Evolutionary conservation across 2,329 filamentous ascomycete species (phyloP), one percentile per base, ranked within the genome.

Genomic region (Pseudocercospora pini-densiflorae): DNA sequence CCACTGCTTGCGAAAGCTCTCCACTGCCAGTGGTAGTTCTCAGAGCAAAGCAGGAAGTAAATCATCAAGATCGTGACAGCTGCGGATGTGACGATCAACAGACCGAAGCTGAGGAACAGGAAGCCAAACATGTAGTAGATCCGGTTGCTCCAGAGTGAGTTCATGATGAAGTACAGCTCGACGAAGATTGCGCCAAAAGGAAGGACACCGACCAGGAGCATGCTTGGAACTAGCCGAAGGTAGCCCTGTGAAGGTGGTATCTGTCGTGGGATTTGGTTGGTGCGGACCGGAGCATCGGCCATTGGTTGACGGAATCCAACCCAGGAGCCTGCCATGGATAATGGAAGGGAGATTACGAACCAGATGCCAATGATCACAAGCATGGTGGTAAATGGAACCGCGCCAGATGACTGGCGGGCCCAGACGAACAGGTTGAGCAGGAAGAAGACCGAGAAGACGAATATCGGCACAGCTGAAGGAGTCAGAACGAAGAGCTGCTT

Each of bases 81-180:
- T 0, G 94, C 94, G 66, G 91, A 93, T 0, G 95, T 98, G 74
- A 97, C 91, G 73, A 98, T 93, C 93, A 99, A 97, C 59, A 99
- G 87, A 10, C 92, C 94, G 77, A 97, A 99, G 85, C 94, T 97
- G 64, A 99, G 87, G 85, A 99, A 99, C 40, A 99, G 84, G 86
- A 99, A 99, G 23, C 95, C 95, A 75, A 99, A 99, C 95, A 99
- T 99, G 86, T 99, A 99, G 85, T 99, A 99, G 72, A 99, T 95
- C 81, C 95, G 93, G 83, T 90, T 94, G 81, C 96, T 97, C 95
- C 95, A 99, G 77, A 99, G 94, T 27, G 92, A 97, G 81, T 90
- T 97, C 92, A 99, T 97, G 83, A 99, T 97, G 81, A 98, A 98
- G 86, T 97, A 98, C 2, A 99, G 89, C 82, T 99, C 95, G 55